Evolutionary conservation across 352 stramenopile genomes (phyloP), one percentile per base, ranked within the genome.

Genomic region (Phytophthora hybrid): DNA sequence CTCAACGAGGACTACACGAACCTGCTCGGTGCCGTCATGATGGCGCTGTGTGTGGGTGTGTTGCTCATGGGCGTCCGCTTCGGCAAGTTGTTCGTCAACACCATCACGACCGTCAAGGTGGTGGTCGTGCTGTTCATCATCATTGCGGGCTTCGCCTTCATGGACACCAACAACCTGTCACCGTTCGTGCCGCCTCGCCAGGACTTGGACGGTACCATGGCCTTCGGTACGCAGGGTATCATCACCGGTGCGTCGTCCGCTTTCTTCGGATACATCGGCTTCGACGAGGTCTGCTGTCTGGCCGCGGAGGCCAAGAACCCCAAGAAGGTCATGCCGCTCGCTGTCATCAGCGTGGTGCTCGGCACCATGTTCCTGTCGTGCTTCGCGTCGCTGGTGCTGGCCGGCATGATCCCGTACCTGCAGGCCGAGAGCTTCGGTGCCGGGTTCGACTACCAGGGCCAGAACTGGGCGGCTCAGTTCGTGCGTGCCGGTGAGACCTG

Each of bases 231-330:
- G 0, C 72, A 82, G 44, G 89, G 90, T 37, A 79, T 98, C 49
- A 83, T 98, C 65, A 81, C 74, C 14, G 93, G 91, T 26, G 81
- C 90, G 1, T 95, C 93, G 18, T 89, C 89, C 16, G 93, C 91
- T 14, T 98, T 98, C 81, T 98, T 98, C 80, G 95, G 95, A 13
- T 98, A 97, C 77, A 81, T 98, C 32, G 97, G 97, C n/a, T 99
- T 98, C 75, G 97, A 99, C 78, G 95, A 98, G 73, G 89, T 99
- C 23, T 98, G 92, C 73, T 98, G 93, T 77, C 71, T 98, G 16
- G 89, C 92, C 8, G 89, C 86, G 21, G 89, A 96, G 69, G 81
- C 84, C 21, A 90, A 91, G 73, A 87, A 96, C 73, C 87, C 88
- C 32, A 80, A 86, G 46, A 85, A 82, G 55, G 82, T 93, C 71